Percentiles rank a stretch among this genome's conserved stretches.
Conservation (phyloP, 2,329 filamentous ascomycete species). For the Helotiales sp. region DNA sequence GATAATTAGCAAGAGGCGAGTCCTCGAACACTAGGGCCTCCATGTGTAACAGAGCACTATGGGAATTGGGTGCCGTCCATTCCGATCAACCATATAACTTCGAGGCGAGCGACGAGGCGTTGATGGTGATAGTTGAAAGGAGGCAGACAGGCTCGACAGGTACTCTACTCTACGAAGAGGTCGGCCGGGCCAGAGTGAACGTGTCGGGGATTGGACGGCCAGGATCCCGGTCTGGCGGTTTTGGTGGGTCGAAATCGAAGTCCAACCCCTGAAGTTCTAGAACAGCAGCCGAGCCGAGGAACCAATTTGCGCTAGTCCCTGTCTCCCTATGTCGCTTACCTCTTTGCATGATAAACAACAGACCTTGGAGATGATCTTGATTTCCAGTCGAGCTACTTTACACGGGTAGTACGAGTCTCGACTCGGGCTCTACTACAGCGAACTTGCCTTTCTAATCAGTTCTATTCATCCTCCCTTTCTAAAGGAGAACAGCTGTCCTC, state of each 20-base stretch:
- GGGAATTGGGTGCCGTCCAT: constrained; percentile 30
- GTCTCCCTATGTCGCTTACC: not conserved
- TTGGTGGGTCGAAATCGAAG: not conserved
- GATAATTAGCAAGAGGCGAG: constrained; percentile 85
- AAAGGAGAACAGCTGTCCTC: too few species aligned
- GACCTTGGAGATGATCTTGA: not conserved
- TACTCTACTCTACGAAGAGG: too few species aligned
- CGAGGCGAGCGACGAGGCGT: not conserved
- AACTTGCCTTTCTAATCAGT: too few species aligned
- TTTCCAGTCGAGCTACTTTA: not conserved
- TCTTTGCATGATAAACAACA: not conserved
- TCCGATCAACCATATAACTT: constrained; percentile 18
- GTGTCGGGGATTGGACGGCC: not conserved
- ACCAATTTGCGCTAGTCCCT: not conserved
- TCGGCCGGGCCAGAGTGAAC: too few species aligned
- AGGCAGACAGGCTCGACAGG: too few species aligned
- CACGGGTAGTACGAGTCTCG: too few species aligned
- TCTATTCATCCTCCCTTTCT: too few species aligned
- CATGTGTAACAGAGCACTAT: constrained; percentile 57
- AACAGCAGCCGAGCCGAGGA: too few species aligned
- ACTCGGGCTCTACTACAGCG: too few species aligned
- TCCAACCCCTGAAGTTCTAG: not conserved
- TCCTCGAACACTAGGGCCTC: constrained; percentile 87
- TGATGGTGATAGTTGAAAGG: not conserved
- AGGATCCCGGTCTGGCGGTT: not conserved